Percentiles rank a stretch among this genome's conserved stretches.
These are phyloP conservation scores for Wallacemonas sp. DNA, from an alignment of 208 protist genomes.

Conservation along the genomic window DNA sequence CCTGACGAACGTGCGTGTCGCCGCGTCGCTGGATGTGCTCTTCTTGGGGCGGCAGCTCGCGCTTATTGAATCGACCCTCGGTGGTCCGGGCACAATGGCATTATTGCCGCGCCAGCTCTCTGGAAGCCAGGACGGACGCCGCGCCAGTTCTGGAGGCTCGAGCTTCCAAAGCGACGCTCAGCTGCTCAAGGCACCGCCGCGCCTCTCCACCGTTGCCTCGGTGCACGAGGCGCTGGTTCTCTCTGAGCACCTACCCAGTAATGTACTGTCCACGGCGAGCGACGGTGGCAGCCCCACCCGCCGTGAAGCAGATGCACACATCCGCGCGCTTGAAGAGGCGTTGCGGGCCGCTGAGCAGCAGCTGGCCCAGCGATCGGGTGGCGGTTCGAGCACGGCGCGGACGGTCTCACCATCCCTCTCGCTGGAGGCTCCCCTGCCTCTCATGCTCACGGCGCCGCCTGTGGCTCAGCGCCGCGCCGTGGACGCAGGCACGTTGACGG, in stretches of 20 bases:
- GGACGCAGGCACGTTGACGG: constrained; percentile 1
- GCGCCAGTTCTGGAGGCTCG: background rate
- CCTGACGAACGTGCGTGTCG: constrained; percentile 1
- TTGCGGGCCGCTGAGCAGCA: no score
- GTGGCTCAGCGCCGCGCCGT: background rate
- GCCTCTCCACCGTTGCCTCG: background rate
- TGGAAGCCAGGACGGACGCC: background rate
- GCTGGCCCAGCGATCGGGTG: no score
- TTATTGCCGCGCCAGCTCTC: no score
- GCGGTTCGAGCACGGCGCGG: no score
- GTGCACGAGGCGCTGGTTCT: background rate
- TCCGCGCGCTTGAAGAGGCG: no score
- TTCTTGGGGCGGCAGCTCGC: background rate
- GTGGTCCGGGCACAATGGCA: no score
- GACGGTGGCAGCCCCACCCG: background rate
- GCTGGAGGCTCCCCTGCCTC: background rate
- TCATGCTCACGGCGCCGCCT: no score
- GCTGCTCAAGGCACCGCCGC: background rate
- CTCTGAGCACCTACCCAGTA: background rate
- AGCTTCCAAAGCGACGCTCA: constrained; percentile 1
- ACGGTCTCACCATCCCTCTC: no score
- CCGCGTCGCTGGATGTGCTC: background rate
- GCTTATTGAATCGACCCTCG: background rate
- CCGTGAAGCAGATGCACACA: background rate
- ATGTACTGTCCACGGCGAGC: background rate